Evolutionary conservation across 331 rosid species (phyloP), one percentile per base, ranked within the genome.

Genomic region (Ulmus americana): DNA sequence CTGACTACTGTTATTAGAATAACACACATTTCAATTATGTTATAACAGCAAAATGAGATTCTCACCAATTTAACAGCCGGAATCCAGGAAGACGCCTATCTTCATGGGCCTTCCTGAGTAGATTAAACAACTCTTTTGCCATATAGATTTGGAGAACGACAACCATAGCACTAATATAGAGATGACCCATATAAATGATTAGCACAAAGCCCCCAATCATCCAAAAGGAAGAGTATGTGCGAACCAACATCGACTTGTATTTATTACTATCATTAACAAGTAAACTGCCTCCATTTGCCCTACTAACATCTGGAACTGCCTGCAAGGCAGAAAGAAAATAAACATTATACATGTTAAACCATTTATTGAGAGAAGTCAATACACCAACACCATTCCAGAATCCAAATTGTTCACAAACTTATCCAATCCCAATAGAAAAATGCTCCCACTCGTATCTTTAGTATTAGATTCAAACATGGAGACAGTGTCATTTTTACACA

Each of bases 141-240:
- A 94, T 94, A 82, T 76, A 87, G 73, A 94, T 88, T 86, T 94
- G 99, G 70, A 94, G 90, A 64, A 94, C 96, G 18, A 94, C 90
- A 43, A 94, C 88, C 99, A 94, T 90, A 13, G 99, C 95, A 48
- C 95, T 87, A 67, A 94, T 90, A 74, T 78, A 87, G 49, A 94
- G 99, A 82, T 94, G 99, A 48, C 99, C 99, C 86, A 87, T 61
- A 64, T 90, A 90, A 53, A 94, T 84, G 53, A 76, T 73, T 45
- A 90, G 70, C 2, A 61, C 92, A 85, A 94, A 94, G 43, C 99
- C 95, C 65, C 92, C 99, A 71, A 94, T 94, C 99, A 94, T 94
- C 99, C 99, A 94, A 69, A 90, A 15, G 10, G 97, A 72, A 61
- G 99, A 94, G 76, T 82, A 80, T 46, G 96, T 83, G 57, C 99